Evolutionary conservation across 225 moss, liverwort and hornwort genomes (phyloP), one percentile per base, ranked within the genome.

Genomic region (Lunularia cruciata): DNA sequence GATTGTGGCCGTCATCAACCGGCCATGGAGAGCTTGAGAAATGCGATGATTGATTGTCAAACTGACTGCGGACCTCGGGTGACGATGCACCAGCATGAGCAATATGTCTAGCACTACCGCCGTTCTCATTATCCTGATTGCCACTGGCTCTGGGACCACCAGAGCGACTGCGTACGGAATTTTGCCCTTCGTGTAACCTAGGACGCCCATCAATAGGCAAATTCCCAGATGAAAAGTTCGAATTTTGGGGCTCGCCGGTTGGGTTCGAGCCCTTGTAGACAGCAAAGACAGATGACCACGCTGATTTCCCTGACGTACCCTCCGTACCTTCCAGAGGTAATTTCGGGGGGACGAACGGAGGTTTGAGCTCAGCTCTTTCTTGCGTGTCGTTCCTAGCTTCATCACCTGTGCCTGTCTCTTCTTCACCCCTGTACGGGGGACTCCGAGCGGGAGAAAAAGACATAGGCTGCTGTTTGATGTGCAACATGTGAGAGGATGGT

Each of bases 21-120:
- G 73, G 73, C 81, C 81, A 81, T 39, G 81, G 81, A 49, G 77
- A 81, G 42, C 66, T 81, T 60, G 81, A 73, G 25, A 77, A 77
- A 55, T 81, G 77, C 2, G 81, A 81, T 43, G 81, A 81, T 27
- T 73, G 77, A 42, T 73, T 73, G 69, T 77, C 77, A 27, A 73
- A 74, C 28, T 33, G 69, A 71, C 73, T 60, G 19, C 67, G 81
- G 31, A 43, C 63, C 34, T 72, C 77, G 4, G 33, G 55, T 16
- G 67, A 64, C 0, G 73, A 67, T n/a, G 26, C 65, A 37, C 46
- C 22, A 13, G 49, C 4, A n/a, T 67, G 43, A 3, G 47, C 51
- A 10, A 53, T 65, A 49, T 43, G 31, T 65, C 45, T 33, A 15
- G 47, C 47, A 38, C 37, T 54, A 13, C 25, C 63, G 20, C 32